These are phyloP conservation scores for Viola pubescens DNA, from an alignment of 441 rosid species.

Conservation along the genomic window DNA sequence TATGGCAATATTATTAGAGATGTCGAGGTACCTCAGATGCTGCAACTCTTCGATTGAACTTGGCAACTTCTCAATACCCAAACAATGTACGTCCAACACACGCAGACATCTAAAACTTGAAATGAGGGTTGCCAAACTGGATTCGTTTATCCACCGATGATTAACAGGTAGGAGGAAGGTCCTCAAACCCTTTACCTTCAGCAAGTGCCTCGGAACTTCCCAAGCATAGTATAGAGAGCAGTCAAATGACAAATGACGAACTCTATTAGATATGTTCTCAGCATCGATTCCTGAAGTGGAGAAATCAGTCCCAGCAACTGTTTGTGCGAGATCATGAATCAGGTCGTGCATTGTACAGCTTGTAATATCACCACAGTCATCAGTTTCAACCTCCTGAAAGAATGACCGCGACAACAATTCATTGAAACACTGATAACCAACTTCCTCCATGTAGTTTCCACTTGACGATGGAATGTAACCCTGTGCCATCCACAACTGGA, in stretches of 20 bases:
- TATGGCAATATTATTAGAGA: conserved; percentile 14
- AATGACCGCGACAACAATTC: conserved; percentile 20
- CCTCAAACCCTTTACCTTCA: conserved; percentile 10
- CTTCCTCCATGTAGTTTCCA: conserved; percentile 18
- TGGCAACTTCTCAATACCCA: conserved; percentile 16
- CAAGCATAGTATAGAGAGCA: conserved; percentile 9
- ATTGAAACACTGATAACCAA: conserved; percentile 15
- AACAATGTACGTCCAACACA: conserved; percentile 15
- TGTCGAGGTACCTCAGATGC: conserved; percentile 22
- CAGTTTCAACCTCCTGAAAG: conserved; percentile 19
- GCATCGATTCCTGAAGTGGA: conserved; percentile 8
- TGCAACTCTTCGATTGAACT: conserved; percentile 14
- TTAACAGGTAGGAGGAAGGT: conserved; percentile 16
- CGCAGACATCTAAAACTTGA: conserved; percentile 13
- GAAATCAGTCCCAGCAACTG: conserved; percentile 19
- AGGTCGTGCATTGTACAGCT: conserved; percentile 24
- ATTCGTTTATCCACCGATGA: conserved; percentile 16
- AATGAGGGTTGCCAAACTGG: conserved; percentile 6
- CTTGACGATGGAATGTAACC: conserved; percentile 13
- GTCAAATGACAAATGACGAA: conserved; percentile 17
- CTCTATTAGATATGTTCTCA: conserved; percentile 8
- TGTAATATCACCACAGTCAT: conserved; percentile 8
- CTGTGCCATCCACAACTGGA: conserved; percentile 20
- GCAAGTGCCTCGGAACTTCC: conserved; percentile 12
- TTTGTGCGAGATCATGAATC: conserved; percentile 18